Conservation (phyloP, 108 stramenopile species). For the Fistulifera pelliculosa region DNA sequence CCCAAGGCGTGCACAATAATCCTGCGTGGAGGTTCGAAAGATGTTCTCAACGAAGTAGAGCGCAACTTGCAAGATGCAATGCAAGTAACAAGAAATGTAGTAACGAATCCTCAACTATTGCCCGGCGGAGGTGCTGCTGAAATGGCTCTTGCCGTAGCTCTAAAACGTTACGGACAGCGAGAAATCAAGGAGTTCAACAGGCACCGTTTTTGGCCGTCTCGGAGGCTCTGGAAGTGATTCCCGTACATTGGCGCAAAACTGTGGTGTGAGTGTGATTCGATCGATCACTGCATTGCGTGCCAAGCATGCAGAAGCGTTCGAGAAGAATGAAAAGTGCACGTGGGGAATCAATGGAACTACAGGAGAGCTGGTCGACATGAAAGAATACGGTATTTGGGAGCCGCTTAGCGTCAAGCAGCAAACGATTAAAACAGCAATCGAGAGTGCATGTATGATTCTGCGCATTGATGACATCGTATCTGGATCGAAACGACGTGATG, state of each 20-base stretch:
- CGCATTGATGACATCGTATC: constrained; percentile 99
- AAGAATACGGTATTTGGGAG: constrained; percentile 96
- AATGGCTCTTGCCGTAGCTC: constrained; percentile 94
- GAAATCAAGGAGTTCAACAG: constrained; percentile 75
- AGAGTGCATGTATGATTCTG: constrained; percentile 95
- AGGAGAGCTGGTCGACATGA: constrained; percentile 95
- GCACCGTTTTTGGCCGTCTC: constrained; percentile 96
- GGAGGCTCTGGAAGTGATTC: constrained; percentile 98
- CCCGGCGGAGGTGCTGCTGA: constrained; percentile 99
- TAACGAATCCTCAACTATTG: constrained; percentile 93
- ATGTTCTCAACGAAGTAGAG: constrained; percentile 99
- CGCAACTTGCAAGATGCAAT: constrained; percentile 99
- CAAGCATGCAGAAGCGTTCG: constrained; percentile 85
- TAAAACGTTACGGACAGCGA: constrained; percentile 67
- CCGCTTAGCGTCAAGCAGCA: constrained; percentile 99
- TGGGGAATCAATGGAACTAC: constrained; percentile 95
- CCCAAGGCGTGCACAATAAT: constrained; percentile 99
- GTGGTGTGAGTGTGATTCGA: constrained; percentile 97
- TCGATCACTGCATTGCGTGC: constrained; percentile 93
- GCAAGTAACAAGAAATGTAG: constrained; percentile 99
- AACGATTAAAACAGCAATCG: constrained; percentile 99
- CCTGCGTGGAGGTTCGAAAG: constrained; percentile 97
- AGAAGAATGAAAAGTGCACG: constrained; percentile 53
- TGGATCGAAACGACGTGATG: constrained; percentile 59
- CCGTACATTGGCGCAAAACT: constrained; percentile 97